Base-by-base conservation (phyloP, 2,329 filamentous ascomycete species). In the Calonectria multiphialidica region DNA sequence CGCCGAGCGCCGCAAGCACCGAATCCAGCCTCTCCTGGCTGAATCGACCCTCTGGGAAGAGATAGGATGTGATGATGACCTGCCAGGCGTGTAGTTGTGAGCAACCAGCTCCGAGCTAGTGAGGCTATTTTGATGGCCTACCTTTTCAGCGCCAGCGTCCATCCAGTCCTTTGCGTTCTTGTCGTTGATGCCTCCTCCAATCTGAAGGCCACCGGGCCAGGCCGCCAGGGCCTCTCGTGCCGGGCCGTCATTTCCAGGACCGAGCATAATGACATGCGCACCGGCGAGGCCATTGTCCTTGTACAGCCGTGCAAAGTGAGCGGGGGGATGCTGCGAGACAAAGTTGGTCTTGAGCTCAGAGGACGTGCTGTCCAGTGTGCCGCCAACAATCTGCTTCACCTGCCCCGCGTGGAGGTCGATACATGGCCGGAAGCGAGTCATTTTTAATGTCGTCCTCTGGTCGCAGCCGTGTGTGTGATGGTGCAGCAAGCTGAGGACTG, bases 351-450 rank as follows among this genome's bases (percentile, higher is more conserved):
- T 93, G 69, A 98, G 89, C 69, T 90, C 88, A 8, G 88, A 83
- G 1, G 90, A 90, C 10, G 88, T 83, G 81, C 90, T 90, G 85
- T 93, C 93, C 74, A 99, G 90, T 2, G 97, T 98, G 72, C 97
- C 96, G 78, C 97, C 97, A 47, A 99, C 96, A 78, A 99, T 99
- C 84, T 99, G 97, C 87, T 99, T 99, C 72, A 99, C 97, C 82
- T 96, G 93, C 16, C 97, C 97, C n/a, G 96, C 93, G 84, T 99
- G 97, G 66, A 99, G 90, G 86, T 99, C 97, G 84, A 99, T 98
- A 82, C 97, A 99, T 23, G 97, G 97, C 45, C 97, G 90, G 82
- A 99, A 99, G 78, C 93, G 92, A 3, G 97, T 98, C 97, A 99
- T 98, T 72, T 71, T 80, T 53, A 37, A 40, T n/a, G 66, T 35